Base-by-base conservation (phyloP, 2,329 filamentous ascomycete species). In the Cryphonectria japonica region DNA sequence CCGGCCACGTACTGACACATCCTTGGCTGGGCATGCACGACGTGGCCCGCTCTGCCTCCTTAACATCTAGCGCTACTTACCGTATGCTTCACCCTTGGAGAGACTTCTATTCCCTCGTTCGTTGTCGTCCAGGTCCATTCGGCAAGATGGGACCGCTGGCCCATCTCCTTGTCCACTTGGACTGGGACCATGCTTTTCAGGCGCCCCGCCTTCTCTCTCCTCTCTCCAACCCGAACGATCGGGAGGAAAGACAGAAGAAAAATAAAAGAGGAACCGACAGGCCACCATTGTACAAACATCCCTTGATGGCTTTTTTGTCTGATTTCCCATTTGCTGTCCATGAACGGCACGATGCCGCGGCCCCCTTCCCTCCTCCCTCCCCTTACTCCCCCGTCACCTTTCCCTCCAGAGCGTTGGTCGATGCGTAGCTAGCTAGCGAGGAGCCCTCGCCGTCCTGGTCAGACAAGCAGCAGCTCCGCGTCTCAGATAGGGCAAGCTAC, bases 21-120 rank as follows among this genome's bases (percentile, higher is more conserved):
- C 26, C 54, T 59, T 59, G 54, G 54, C 19, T 59, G 54, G 54
- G 54, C 54, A 16, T 32, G 29, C 13, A 32, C 54, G 54, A 59
- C 54, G 54, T 59, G 54, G 54, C 54, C 54, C 54, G 26, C 54
- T 32, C 54, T 59, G 26, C 29, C 54, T 59, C 19, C 29, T 32
- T 29, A 19, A 13, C 29, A 26, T 26, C 52, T 57, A 29, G 26
- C 52, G n/a, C 52, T 26, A 46, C 26, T 46, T 46, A 29, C 52
- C 26, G 26, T 57, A 57, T 57, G 52, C 43, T 57, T 57, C 52
- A 14, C 54, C 54, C 11, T 59, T 59, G 46, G 29, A 59, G 54
- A 59, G 54, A 29, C 14, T 13, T 32, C 54, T 59, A 8, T 19
- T 34, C 1, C 29, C 29, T 32, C 29, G 29, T 59, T 59, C 5